Conservation (phyloP, 495 filamentous ascomycete species). For the Tuber aestivum region DNA sequence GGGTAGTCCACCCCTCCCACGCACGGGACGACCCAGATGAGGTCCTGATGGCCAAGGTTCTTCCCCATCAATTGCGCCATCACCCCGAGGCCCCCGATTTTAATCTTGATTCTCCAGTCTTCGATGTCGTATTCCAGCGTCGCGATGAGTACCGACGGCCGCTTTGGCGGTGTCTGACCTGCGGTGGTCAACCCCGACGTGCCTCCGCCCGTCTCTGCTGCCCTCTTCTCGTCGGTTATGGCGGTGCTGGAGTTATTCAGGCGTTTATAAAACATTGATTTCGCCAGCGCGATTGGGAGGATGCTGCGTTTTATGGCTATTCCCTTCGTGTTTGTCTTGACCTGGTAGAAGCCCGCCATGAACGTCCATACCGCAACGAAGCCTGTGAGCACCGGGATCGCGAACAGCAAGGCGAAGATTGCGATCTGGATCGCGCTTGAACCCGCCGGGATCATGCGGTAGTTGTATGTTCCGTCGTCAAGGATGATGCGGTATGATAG, state of each 20-base stretch:
- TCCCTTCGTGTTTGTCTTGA: constrained; percentile 65
- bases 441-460: constrained; percentile 53
- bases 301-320: constrained; percentile 41
- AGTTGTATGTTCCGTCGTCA: constrained; percentile 54
- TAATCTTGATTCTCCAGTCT: constrained; percentile 66
- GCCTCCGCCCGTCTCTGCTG: constrained; percentile 17
- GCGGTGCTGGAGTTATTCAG: neutral
- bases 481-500: constrained; percentile 54
- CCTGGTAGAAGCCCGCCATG: constrained; percentile 61
- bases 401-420: constrained; percentile 54
- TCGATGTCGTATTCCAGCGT: constrained; percentile 72
- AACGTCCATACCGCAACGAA: constrained; percentile 54
- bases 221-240: constrained; percentile 24
- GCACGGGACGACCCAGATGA: constrained; percentile 73
- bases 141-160: constrained; percentile 58
- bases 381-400: constrained; percentile 53
- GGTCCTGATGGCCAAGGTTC: constrained; percentile 60
- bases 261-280: constrained; percentile 31
- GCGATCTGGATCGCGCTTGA: constrained; percentile 54
- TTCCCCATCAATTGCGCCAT: constrained; percentile 68
- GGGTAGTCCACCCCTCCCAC: constrained; percentile 65
- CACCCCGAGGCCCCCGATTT: constrained; percentile 66
- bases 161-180: constrained; percentile 29
- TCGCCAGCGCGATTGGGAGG: constrained; percentile 44
- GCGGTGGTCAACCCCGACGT: constrained; percentile 15